These are phyloP conservation scores for Saturnispora halmiae DNA, from an alignment of 805 yeast genomes.

Conservation along the genomic window DNA sequence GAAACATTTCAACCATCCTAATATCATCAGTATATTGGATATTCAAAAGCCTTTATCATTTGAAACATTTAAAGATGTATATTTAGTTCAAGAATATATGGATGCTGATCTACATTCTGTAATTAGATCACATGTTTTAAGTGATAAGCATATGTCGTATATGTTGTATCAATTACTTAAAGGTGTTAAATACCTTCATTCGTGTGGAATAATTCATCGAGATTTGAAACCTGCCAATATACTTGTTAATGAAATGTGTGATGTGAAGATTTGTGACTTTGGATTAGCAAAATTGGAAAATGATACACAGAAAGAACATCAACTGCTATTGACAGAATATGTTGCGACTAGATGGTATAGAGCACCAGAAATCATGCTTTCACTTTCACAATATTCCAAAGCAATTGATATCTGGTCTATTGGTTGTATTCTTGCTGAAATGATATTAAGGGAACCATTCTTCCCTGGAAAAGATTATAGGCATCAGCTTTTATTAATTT, in stretches of 20 bases:
- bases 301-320: constrained; percentile 28
- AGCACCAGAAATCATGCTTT: constrained; percentile 77
- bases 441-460: constrained; percentile 51
- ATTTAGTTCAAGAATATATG: constrained; percentile 70
- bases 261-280: constrained; percentile 70
- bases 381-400: constrained; percentile 61
- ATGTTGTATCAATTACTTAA: constrained; percentile 61
- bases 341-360: constrained; percentile 83
- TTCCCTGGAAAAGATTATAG: constrained; percentile 72
- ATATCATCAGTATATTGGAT: constrained; percentile 57
- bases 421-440: constrained; percentile 70
- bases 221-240: constrained; percentile 72
- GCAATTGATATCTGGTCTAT: constrained; percentile 78
- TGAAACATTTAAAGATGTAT: constrained; percentile 61
- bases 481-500: constrained; percentile 56
- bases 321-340: constrained; percentile 55
- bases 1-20: constrained; percentile 62
- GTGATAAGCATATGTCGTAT: constrained; percentile 62
- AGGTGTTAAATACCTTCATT: constrained; percentile 62
- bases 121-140: constrained; percentile 45
- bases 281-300: constrained; percentile 57
- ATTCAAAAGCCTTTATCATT: constrained; percentile 54
- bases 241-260: constrained; percentile 60
- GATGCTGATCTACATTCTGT: constrained; percentile 63
- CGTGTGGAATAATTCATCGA: constrained; percentile 65